phyloP scores from a whole-genome alignment of 1,284 basidiomycete genomes.

The Irpex lacteus region DNA sequence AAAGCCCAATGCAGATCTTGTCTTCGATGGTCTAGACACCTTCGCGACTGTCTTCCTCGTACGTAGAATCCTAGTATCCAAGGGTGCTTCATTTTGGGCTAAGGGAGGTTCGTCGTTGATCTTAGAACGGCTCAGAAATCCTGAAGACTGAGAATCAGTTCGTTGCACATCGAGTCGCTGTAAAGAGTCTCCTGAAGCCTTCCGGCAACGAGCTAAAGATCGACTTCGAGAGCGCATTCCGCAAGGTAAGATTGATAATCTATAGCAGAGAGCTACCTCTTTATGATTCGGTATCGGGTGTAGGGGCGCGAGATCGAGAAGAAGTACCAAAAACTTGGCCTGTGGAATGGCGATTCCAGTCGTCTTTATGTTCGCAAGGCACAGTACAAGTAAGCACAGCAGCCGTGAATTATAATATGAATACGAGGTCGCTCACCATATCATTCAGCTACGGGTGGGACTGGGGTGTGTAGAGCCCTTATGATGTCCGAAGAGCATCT shows the following conservation, averaged over 20 bases:
- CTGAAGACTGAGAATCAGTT: constrained; percentile 77
- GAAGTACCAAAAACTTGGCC: constrained; percentile 50
- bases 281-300: too few species aligned
- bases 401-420: too few species aligned
- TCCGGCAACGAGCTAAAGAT: constrained; percentile 73
- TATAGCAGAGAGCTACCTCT: not conserved
- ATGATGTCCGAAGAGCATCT: not conserved
- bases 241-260: constrained; percentile 46
- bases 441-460: constrained; percentile 74
- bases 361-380: constrained; percentile 87
- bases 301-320: constrained; percentile 69
- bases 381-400: constrained; percentile 67
- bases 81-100: constrained; percentile 32
- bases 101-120: constrained; percentile 16
- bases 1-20: constrained; percentile 59
- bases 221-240: constrained; percentile 73
- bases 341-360: constrained; percentile 89
- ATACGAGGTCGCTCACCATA: not conserved
- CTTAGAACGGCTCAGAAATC: not conserved
- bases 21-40: constrained; percentile 89
- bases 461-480: constrained; percentile 56
- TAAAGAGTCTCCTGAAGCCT: constrained; percentile 49
- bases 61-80: constrained; percentile 26
- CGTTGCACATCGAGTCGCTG: constrained; percentile 59
- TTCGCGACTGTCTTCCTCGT: constrained; percentile 73